Evolutionary conservation across 139 green algal genomes (phyloP).

Genomic region (Pseudopediastrum boryanum): DNA sequence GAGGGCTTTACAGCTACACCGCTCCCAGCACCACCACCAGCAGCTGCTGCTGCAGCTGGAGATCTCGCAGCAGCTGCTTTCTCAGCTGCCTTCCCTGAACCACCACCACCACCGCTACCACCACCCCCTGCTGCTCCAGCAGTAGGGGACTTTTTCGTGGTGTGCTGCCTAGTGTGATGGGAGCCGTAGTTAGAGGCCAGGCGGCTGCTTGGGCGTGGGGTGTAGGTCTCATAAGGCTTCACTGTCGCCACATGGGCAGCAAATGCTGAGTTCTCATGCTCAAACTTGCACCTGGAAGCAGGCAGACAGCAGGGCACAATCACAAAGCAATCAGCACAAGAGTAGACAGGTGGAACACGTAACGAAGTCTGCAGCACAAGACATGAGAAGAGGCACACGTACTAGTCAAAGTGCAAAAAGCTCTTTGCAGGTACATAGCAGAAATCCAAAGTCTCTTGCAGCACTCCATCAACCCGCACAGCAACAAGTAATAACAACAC

Average conservation of each 20-base stretch:
- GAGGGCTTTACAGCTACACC: too few relatives aligned
- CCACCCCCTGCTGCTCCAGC: too few relatives aligned
- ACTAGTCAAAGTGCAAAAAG: neutral
- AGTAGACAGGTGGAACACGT: neutral
- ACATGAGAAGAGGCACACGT: neutral
- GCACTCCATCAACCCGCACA: neutral
- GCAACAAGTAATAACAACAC: too few relatives aligned
- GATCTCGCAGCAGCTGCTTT: too few relatives aligned
- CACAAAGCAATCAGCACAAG: neutral
- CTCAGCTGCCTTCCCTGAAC: too few relatives aligned
- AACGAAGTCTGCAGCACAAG: neutral
- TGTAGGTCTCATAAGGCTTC: conserved; percentile 23
- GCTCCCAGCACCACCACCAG: too few relatives aligned
- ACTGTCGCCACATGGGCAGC: conserved; percentile 8
- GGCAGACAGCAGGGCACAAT: neutral
- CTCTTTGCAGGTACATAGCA: neutral
- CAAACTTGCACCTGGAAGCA: conserved; percentile 28
- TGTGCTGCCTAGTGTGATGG: conserved; percentile 4
- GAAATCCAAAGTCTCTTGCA: neutral
- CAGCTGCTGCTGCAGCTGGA: too few relatives aligned
- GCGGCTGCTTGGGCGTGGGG: conserved; percentile 15
- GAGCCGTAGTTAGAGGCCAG: conserved; percentile 5
- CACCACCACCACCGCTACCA: too few relatives aligned
- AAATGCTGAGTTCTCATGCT: conserved; percentile 32
- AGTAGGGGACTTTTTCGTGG: neutral